Base-by-base conservation (phyloP, 371 early-diverging fungal species). In the Mortierella sp. region DNA sequence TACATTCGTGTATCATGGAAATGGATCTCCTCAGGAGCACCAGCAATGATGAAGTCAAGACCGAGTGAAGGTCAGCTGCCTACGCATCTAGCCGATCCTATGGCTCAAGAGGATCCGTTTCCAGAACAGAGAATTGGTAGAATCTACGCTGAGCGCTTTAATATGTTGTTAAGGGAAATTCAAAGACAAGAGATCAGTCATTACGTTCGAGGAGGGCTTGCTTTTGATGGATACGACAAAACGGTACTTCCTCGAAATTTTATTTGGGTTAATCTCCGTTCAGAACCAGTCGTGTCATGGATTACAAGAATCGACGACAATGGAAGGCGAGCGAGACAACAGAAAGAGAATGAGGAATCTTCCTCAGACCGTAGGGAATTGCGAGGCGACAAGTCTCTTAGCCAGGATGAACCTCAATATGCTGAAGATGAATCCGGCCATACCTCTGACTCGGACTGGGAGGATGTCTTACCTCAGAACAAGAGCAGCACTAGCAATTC, bases 1-100 rank as follows among this genome's bases (percentile, higher is more conserved):
- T 79, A 67, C 32, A 74, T 79, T 29, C 70, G 80, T 0, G 80
- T 63, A 10, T 73, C 80, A 19, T 79, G 80, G 80, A 70, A 45
- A 23, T 74, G 70, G 70, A 59, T 74, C 23, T 19, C 66, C 2
- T 69, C 74, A 13, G 80, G 80, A 10, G 40, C 54, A 15, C 64
- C 45, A 35, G 53, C 10, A 28, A 23, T 10, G 29, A 9, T 26
- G 22, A 49, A 32, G 31, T 19, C 37, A 15, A 40, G 17, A 51
- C 26, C 3, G n/a, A 7, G 0, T 34, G 53, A 45, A n/a, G 34
- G 26, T 23, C 29, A 8, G 35, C 15, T 22, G 32, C n/a, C n/a
- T n/a, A n/a, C n/a, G n/a, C 26, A 51, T 12, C 2, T 70, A 13
- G 34, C 19, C 0, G 72, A 68, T 56, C 54, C 66, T 1, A 53